Evolutionary conservation across 1,284 basidiomycete genomes (phyloP), one percentile per base, ranked within the genome.

Genomic region (Ceratobasidium theobromae): DNA sequence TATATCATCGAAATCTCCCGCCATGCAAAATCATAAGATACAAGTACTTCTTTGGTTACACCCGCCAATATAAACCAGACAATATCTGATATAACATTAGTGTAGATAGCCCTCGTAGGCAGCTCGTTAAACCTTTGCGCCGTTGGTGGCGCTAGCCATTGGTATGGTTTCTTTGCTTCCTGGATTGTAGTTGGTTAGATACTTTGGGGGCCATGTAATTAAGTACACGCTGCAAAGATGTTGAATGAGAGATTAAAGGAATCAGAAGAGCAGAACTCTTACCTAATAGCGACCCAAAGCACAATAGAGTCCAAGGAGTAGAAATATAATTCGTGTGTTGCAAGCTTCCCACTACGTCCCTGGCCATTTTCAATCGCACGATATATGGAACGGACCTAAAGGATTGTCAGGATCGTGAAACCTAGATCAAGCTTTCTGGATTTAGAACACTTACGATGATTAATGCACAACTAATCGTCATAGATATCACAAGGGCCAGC

Each of bases 301-400:
- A 85, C 85, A 8, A 87, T 77, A 1, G 86, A 86, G 73, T 90
- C 87, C 32, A 89, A 77, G 1, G 75, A 81, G 71, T 88, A 88
- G 76, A 90, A 89, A 72, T 81, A 84, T 1, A 74, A 72, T 73
- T 88, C 85, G 21, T 82, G 82, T 0, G 82, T 86, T 4, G 85
- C 81, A 12, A 89, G 79, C 52, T 79, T 78, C 2, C 87, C 87
- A 27, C 76, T 73, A 74, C 81, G 87, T 21, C 88, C 88, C 75
- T 89, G 77, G 5, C 82, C 82, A 23, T 87, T 78, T 71, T 90
- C 87, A 32, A 84, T 79, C 1, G 84, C 84, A 73, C 89, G 82
- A 75, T 84, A 90, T 1, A 82, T 75, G 45, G 85, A 88, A 72
- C 88, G 85, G 69, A 89, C 80, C 86, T 86, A 53, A 9, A n/a